Evolutionary conservation across 208 protist species (phyloP).

Genomic region (Leishmania martiniquensis): DNA sequence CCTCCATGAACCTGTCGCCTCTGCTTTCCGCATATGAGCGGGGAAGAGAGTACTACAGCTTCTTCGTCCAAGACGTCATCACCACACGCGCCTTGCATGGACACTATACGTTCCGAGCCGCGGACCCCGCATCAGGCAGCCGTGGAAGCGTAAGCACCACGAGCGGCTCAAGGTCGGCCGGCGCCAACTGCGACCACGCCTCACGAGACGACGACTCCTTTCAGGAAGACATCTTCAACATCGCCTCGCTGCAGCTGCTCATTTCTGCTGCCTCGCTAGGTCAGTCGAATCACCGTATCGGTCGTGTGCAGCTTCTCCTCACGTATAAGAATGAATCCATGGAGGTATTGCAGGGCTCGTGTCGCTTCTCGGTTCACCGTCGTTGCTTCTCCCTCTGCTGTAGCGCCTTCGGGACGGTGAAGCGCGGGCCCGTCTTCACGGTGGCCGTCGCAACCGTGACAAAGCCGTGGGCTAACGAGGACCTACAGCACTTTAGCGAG

Average conservation of each 20-base stretch:
- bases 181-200: background rate
- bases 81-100: slow-evolving; percentile 70
- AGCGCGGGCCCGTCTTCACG: slow-evolving; percentile 64
- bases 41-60: slow-evolving; percentile 46
- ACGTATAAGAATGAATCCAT: slow-evolving; percentile 62
- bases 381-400: slow-evolving; percentile 70
- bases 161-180: slow-evolving; percentile 6
- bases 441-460: slow-evolving; percentile 49
- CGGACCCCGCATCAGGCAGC: slow-evolving; percentile 18
- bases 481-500: slow-evolving; percentile 41
- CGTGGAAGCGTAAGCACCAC: slow-evolving; percentile 14
- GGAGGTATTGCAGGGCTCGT: slow-evolving; percentile 70
- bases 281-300: slow-evolving; percentile 64
- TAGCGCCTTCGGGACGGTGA: slow-evolving; percentile 43
- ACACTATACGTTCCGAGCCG: slow-evolving; percentile 60
- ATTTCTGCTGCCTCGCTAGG: slow-evolving; percentile 62
- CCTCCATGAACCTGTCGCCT: slow-evolving; percentile 47
- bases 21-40: slow-evolving; percentile 40
- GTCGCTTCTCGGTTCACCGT: slow-evolving; percentile 59
- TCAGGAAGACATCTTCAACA: slow-evolving; percentile 35
- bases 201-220: slow-evolving; percentile 20
- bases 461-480: slow-evolving; percentile 64
- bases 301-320: slow-evolving; percentile 65
- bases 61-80: slow-evolving; percentile 70
- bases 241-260: slow-evolving; percentile 47